These are phyloP conservation scores for Lablab purpureus DNA, from an alignment of 306 rosid genomes.

Conservation along the genomic window DNA sequence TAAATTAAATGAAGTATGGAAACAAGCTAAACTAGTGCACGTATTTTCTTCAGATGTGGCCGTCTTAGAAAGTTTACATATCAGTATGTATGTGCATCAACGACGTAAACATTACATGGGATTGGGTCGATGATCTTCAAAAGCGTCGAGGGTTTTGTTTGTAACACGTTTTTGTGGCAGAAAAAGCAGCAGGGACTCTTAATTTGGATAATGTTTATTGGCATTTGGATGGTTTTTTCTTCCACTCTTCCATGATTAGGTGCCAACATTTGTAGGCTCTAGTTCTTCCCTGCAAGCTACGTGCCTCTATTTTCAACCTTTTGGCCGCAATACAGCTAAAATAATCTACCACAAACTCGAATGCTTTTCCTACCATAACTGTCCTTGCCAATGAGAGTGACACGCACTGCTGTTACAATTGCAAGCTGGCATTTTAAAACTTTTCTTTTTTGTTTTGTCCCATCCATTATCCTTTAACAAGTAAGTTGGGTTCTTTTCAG, in stretches of 20 bases:
- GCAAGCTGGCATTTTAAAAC: constrained; percentile 12
- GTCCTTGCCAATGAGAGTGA: constrained; percentile 7
- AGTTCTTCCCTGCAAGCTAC: constrained; percentile 4
- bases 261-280: constrained; percentile 16
- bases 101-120: constrained; percentile 3
- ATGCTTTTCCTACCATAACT: constrained; percentile 22
- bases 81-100: neutral
- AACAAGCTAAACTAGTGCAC: neutral
- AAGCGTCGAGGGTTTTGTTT: neutral
- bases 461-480: neutral
- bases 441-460: neutral
- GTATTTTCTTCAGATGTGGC: neutral
- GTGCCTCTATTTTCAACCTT: constrained; percentile 23
- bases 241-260: constrained; percentile 8
- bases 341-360: constrained; percentile 17
- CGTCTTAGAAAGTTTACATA: neutral
- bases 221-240: neutral
- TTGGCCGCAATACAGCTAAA: constrained; percentile 20
- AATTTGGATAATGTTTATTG: neutral
- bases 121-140: neutral
- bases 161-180: neutral
- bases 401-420: neutral
- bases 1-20: neutral
- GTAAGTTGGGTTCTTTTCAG: neutral
- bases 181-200: neutral